Percentiles rank a stretch among this genome's conserved stretches.
Evolutionary conservation across 495 filamentous ascomycete species (phyloP).

Genomic region (Mycothermus thermophilus): DNA sequence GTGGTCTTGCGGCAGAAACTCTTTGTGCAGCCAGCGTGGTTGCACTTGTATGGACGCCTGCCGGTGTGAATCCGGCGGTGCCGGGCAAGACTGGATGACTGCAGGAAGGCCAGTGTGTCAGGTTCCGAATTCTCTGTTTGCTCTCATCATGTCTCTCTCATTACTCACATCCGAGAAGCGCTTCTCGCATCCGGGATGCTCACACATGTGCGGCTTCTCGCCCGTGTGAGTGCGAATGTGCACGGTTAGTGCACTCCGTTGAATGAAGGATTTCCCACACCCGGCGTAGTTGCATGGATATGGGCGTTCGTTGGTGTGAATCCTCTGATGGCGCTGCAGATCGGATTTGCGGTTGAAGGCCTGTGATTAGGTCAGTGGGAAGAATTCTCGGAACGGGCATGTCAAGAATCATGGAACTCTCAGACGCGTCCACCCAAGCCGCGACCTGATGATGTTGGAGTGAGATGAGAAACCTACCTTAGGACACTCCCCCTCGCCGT

Average conservation of each 20-base stretch:
- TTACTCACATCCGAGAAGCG: constrained; percentile 70
- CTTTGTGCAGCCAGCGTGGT: constrained; percentile 62
- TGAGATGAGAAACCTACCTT: constrained; percentile 29
- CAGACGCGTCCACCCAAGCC: no score
- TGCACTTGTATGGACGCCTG: constrained; percentile 72
- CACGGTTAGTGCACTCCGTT: constrained; percentile 74
- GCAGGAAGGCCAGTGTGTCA: constrained; percentile 24
- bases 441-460: neutral
- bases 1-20: constrained; percentile 84
- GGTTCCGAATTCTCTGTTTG: no score
- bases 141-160: neutral
- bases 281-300: constrained; percentile 55
- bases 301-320: constrained; percentile 81
- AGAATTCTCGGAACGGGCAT: no score
- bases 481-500: constrained; percentile 33
- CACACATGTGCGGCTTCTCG: constrained; percentile 78
- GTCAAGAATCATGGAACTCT: no score
- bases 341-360: constrained; percentile 92
- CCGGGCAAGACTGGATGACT: constrained; percentile 80
- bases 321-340: constrained; percentile 74
- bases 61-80: constrained; percentile 81
- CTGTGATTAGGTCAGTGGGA: constrained; percentile 34
- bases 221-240: constrained; percentile 80
- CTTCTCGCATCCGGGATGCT: constrained; percentile 67
- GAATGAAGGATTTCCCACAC: constrained; percentile 83